These are phyloP conservation scores for Globomyces sp. DNA, from an alignment of 371 early-diverging fungal species.

Conservation along the genomic window DNA sequence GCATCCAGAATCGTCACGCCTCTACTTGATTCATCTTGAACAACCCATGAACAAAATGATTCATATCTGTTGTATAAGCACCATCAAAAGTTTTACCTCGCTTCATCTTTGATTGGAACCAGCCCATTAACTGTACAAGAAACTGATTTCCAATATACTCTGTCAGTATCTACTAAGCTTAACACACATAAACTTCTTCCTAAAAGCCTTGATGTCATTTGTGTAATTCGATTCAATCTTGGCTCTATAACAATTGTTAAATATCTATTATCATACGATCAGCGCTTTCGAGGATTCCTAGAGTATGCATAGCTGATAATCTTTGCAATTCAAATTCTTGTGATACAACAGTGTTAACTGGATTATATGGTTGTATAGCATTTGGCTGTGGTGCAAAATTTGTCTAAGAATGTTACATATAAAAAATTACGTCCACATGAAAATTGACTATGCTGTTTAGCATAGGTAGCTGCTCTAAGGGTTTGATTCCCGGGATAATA, in stretches of 20 bases:
- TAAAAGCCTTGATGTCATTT: slow-evolving; percentile 21
- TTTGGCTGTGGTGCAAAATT: too few relatives aligned
- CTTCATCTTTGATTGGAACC: slow-evolving; percentile 20
- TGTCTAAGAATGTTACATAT: too few relatives aligned
- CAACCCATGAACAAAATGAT: slow-evolving; percentile 28
- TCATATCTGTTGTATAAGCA: slow-evolving; percentile 12
- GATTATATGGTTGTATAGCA: too few relatives aligned
- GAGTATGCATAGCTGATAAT: slow-evolving; percentile 15
- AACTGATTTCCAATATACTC: slow-evolving; percentile 24
- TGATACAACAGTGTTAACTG: too few relatives aligned
- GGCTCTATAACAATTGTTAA: slow-evolving; percentile 12
- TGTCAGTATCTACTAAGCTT: slow-evolving; percentile 22
- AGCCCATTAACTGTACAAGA: slow-evolving; percentile 7
- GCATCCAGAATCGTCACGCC: slow-evolving; percentile 23
- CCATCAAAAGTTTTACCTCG: background rate
- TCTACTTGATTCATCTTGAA: slow-evolving; percentile 25
- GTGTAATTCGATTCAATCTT: slow-evolving; percentile 24
- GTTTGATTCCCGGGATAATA: too few relatives aligned
- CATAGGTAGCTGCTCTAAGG: too few relatives aligned
- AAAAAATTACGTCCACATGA: too few relatives aligned
- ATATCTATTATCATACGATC: slow-evolving; percentile 10
- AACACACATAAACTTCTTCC: slow-evolving; percentile 23
- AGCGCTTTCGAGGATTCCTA: slow-evolving; percentile 17
- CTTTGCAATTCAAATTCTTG: slow-evolving; percentile 9
- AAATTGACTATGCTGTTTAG: too few relatives aligned